Evolutionary conservation across 345 rosid genomes (phyloP), one percentile per base, ranked within the genome.

Genomic region (Salix udensis): DNA sequence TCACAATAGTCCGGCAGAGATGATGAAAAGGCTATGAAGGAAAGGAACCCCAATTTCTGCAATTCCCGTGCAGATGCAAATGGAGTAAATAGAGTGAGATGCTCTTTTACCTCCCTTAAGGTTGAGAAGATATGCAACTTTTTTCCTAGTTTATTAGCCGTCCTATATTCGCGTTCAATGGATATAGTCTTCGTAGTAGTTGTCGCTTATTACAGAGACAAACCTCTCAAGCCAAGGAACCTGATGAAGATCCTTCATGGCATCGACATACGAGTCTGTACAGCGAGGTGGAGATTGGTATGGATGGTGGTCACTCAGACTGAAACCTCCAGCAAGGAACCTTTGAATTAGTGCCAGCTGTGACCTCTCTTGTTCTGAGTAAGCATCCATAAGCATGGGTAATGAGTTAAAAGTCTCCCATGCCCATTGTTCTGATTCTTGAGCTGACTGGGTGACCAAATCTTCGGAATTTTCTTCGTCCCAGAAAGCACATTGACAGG

Each of bases 151-250:
- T 68, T 24, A 37, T 76, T 34, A 68, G 72, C 66, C 69, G 39
- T 39, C 70, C 72, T 79, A 37, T 65, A 70, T 50, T 7, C 23
- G 61, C 65, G 77, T 68, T 93, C 89, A 96, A 70, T 89, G 92
- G 80, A 84, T 78, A 72, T 82, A 90, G 72, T 93, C 97, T 75
- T 96, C 97, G 18, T 96, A 89, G 79, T 89, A 96, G 85, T 86
- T 90, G 84, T 96, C 99, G 66, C 98, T 96, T 73, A 96, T 96
- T 74, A 93, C 97, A 15, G 99, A 92, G 79, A 92, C 98, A 68
- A 96, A 96, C 78, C 98, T 92, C 88, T 93, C 98, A 7, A 96
- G 99, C 99, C 99, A 96, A 61, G 99, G 99, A 70, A 96, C 94
- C 78, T 91, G 98, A 80, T 86, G 97, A 75, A 96, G 91, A 87